Percentiles rank a stretch among this genome's conserved stretches.
Evolutionary conservation across 192 early-diverging fungal genomes (phyloP).

Genomic region (Rhizoclosmatium globosum): DNA sequence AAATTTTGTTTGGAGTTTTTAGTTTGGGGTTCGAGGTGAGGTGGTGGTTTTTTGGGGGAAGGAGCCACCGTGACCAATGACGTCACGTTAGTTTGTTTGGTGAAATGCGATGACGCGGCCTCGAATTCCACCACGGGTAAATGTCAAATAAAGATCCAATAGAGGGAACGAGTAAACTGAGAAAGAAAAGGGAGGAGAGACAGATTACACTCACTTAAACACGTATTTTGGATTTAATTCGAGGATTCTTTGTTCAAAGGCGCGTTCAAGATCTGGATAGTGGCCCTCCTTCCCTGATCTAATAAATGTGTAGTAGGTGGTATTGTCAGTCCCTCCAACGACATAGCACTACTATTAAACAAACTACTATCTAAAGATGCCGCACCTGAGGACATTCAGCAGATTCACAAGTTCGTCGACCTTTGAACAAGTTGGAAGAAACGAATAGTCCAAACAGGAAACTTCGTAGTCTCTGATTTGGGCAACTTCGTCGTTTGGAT

Average conservation of each 20-base stretch:
- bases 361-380: neutral
- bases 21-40: neutral
- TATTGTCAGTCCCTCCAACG: neutral
- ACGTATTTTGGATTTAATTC: conserved; percentile 18
- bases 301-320: neutral
- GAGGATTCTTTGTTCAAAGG: conserved; percentile 34
- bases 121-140: neutral
- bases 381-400: conserved; percentile 23
- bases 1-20: neutral
- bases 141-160: neutral
- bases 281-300: conserved; percentile 46
- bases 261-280: conserved; percentile 46
- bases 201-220: neutral
- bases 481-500: neutral
- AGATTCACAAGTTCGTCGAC: conserved; percentile 10
- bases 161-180: neutral
- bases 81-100: neutral
- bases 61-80: neutral
- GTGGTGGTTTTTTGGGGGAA: neutral
- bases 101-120: neutral
- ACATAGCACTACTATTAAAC: neutral
- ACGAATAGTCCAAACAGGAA: conserved; percentile 22
- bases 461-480: conserved; percentile 16
- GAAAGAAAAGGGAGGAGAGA: neutral
- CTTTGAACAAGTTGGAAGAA: neutral